phyloP scores from a whole-genome alignment of 2,329 filamentous ascomycete genomes.

The Coniella lustricola region DNA sequence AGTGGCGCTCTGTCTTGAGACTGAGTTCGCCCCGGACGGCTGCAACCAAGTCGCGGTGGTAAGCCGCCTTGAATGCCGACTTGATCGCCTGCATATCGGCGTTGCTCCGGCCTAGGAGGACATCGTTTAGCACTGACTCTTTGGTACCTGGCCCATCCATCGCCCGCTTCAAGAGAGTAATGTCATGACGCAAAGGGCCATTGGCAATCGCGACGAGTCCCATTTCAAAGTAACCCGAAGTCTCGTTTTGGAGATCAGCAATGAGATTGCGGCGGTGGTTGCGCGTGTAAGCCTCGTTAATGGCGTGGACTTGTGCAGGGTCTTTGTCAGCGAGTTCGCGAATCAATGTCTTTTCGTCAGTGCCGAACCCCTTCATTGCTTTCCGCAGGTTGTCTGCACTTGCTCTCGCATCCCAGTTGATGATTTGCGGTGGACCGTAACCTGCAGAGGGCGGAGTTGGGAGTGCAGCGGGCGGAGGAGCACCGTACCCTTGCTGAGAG shows the following conservation, averaged over 20 bases:
- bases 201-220: conserved; percentile 67
- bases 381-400: conserved; percentile 67
- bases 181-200: conserved; percentile 74
- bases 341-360: conserved; percentile 74
- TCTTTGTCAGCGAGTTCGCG: conserved; percentile 63
- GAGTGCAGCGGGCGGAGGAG: conserved; percentile 16
- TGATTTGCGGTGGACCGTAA: conserved; percentile 65
- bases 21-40: conserved; percentile 75
- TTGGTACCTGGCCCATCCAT: conserved; percentile 80
- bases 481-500: conserved; percentile 24
- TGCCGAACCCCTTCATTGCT: conserved; percentile 89
- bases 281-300: conserved; percentile 60
- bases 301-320: conserved; percentile 65
- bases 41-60: conserved; percentile 58
- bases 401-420: conserved; percentile 58
- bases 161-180: conserved; percentile 60
- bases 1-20: conserved; percentile 79
- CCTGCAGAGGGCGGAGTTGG: conserved; percentile 62
- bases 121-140: conserved; percentile 76
- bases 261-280: conserved; percentile 62
- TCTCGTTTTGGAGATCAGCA: conserved; percentile 71
- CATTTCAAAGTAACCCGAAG: conserved; percentile 65
- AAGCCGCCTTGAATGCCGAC: conserved; percentile 62
- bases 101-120: conserved; percentile 76
- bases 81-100: conserved; percentile 87